Evolutionary conservation across 108 stramenopile species (phyloP).

Genomic region (Pseudonitzschia delicatissima): DNA sequence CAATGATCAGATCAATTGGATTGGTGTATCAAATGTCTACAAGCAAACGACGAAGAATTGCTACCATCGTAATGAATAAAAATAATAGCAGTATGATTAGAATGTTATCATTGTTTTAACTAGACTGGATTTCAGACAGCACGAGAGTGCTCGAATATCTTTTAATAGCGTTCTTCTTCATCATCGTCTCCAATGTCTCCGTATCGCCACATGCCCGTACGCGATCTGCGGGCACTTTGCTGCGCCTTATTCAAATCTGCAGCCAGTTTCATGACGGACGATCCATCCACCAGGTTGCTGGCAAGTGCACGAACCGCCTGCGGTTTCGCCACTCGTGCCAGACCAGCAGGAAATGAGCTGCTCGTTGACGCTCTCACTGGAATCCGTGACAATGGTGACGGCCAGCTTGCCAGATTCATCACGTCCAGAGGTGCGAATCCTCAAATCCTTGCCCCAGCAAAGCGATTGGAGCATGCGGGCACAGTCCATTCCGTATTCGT

Average conservation of each 20-base stretch:
- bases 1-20: not conserved
- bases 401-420: constrained; percentile 65
- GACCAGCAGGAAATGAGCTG: constrained; percentile 60
- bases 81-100: not conserved
- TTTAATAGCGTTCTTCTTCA: constrained; percentile 36
- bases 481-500: constrained; percentile 85
- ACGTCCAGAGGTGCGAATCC: constrained; percentile 49
- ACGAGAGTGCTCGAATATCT: not conserved
- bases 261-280: constrained; percentile 53
- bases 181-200: constrained; percentile 91
- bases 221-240: constrained; percentile 65
- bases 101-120: not conserved
- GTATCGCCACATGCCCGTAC: constrained; percentile 89
- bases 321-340: constrained; percentile 69
- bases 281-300: constrained; percentile 51
- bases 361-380: constrained; percentile 70
- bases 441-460: constrained; percentile 83
- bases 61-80: not conserved
- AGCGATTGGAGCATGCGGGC: constrained; percentile 72
- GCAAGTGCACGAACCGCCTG: constrained; percentile 44
- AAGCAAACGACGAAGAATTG: too few species aligned
- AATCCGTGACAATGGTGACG: constrained; percentile 50
- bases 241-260: constrained; percentile 64
- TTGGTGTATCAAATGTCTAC: too few species aligned
- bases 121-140: not conserved